Percentiles rank a stretch among this genome's conserved stretches.
phyloP scores from a whole-genome alignment of 2,329 filamentous ascomycete genomes.

The Colletotrichum sp. region DNA sequence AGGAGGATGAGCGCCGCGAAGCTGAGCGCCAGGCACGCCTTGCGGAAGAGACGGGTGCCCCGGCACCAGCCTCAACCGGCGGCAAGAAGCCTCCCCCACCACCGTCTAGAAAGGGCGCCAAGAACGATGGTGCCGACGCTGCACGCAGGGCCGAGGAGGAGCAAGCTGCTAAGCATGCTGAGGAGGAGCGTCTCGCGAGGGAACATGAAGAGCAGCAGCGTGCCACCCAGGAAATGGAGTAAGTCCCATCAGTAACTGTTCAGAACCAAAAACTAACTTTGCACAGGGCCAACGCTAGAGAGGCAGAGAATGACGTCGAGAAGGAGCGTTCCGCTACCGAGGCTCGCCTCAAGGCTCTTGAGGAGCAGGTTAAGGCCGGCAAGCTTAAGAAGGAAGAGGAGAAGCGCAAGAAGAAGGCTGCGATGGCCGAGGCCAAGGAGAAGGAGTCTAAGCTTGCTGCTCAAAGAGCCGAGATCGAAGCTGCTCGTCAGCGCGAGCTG shows the following conservation, averaged over 20 bases:
- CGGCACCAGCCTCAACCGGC: slow-evolving; percentile 57
- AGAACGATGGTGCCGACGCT: slow-evolving; percentile 62
- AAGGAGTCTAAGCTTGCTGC: slow-evolving; percentile 85
- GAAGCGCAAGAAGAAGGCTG: slow-evolving; percentile 90
- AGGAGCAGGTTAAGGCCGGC: slow-evolving; percentile 91
- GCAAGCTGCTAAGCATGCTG: slow-evolving; percentile 61
- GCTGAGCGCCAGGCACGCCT: slow-evolving; percentile 84
- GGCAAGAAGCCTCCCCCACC: slow-evolving; percentile 78
- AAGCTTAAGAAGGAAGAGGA: slow-evolving; percentile 97
- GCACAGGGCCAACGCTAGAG: slow-evolving; percentile 71
- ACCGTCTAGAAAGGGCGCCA: slow-evolving; percentile 74
- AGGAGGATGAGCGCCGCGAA: slow-evolving; percentile 90
- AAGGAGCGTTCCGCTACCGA: slow-evolving; percentile 82
- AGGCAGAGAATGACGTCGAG: slow-evolving; percentile 81
- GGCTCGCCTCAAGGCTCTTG: slow-evolving; percentile 84
- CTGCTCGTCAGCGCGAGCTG: slow-evolving; percentile 85
- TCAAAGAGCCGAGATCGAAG: slow-evolving; percentile 90
- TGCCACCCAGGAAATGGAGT: slow-evolving; percentile 82
- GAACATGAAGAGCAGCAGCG: slow-evolving; percentile 80
- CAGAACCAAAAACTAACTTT: slow-evolving; percentile 32
- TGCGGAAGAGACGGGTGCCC: slow-evolving; percentile 74
- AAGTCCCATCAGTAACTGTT: slow-evolving; percentile 49
- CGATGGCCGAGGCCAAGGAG: slow-evolving; percentile 83
- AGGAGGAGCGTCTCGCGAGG: slow-evolving; percentile 69
- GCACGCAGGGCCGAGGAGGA: slow-evolving; percentile 65